phyloP scores from a whole-genome alignment of 2,329 filamentous ascomycete species.

The Xylariaceae sp. region DNA sequence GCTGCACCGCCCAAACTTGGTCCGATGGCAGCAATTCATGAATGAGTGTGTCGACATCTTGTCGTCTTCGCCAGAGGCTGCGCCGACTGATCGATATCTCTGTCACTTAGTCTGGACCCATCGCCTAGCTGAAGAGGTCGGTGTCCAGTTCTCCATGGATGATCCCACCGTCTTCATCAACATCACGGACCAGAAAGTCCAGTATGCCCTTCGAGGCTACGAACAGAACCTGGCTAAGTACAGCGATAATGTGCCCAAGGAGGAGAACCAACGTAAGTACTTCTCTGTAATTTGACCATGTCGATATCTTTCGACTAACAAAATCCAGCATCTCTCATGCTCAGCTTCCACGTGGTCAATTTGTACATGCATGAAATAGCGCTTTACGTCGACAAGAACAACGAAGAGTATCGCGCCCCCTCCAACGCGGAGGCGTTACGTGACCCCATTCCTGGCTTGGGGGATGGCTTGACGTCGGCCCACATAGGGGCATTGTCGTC shows the following conservation, averaged over 20 bases:
- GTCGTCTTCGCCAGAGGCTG: constrained; percentile 51
- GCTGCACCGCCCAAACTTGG: constrained; percentile 57
- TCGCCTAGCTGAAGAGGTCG: constrained; percentile 66
- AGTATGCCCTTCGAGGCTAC: constrained; percentile 63
- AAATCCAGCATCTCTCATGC: constrained; percentile 54
- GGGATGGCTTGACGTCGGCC: constrained; percentile 46
- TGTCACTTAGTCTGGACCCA: constrained; percentile 60
- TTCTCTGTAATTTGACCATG: not conserved
- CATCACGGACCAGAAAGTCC: constrained; percentile 61
- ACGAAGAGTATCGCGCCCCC: constrained; percentile 45
- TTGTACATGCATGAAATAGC: constrained; percentile 76
- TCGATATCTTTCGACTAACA: constrained; percentile 16
- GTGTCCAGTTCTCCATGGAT: constrained; percentile 64
- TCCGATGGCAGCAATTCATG: constrained; percentile 61
- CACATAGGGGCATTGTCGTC: constrained; percentile 66
- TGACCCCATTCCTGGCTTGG: constrained; percentile 41
- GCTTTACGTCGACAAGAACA: constrained; percentile 61
- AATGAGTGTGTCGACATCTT: constrained; percentile 57
- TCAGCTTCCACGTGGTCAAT: constrained; percentile 64
- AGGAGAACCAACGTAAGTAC: constrained; percentile 55
- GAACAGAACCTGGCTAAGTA: constrained; percentile 64
- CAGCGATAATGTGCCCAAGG: constrained; percentile 49
- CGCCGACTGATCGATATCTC: constrained; percentile 55
- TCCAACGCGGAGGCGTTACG: constrained; percentile 46
- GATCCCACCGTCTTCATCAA: constrained; percentile 54